phyloP scores from a whole-genome alignment of 2,329 filamentous ascomycete genomes.

The Camillea tinctor region DNA sequence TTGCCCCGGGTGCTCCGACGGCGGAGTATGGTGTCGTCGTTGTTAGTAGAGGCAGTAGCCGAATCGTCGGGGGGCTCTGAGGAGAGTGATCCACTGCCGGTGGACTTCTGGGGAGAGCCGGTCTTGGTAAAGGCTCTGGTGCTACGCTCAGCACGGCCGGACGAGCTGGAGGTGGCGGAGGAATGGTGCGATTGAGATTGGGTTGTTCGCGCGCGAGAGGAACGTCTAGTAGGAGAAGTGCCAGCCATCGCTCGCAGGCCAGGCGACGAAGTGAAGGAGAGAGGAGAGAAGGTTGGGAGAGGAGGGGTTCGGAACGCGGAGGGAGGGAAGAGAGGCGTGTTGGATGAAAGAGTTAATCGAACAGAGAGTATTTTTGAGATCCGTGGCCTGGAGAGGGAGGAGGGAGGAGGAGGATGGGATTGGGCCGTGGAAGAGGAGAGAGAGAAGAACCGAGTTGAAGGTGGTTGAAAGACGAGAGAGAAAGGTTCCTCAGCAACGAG shows the following conservation, averaged over 20 bases:
- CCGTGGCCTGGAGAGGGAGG: slow-evolving; percentile 5
- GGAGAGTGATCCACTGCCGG: slow-evolving; percentile 69
- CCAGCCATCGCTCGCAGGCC: slow-evolving; percentile 39
- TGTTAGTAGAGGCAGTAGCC: slow-evolving; percentile 40
- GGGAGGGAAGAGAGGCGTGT: slow-evolving; percentile 12
- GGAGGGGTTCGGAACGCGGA: slow-evolving; percentile 13
- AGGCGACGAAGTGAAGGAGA: slow-evolving; percentile 19
- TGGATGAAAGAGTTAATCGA: slow-evolving; percentile 4
- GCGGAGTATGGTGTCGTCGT: slow-evolving; percentile 67
- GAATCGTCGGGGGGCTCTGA: slow-evolving; percentile 67
- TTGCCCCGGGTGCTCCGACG: slow-evolving; percentile 76
- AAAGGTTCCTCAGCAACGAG: slow-evolving; percentile 15
- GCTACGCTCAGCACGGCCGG: slow-evolving; percentile 71
- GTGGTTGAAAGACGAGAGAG: slow-evolving; percentile 31
- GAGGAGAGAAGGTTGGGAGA: slow-evolving; percentile 10
- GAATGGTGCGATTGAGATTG: slow-evolving; percentile 76
- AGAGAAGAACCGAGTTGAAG: slow-evolving; percentile 21
- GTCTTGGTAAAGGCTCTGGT: slow-evolving; percentile 72
- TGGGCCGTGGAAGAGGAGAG: slow-evolving; percentile 40
- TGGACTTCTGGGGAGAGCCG: slow-evolving; percentile 72
- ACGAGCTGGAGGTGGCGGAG: slow-evolving; percentile 75
- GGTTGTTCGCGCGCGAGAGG: slow-evolving; percentile 81
- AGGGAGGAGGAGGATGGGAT: slow-evolving; percentile 34
- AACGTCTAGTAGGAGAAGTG: slow-evolving; percentile 73
- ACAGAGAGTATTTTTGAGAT: not conserved